Percentiles rank a stretch among this genome's conserved stretches.
These are phyloP conservation scores for Dothidotthia symphoricarpi DNA, from an alignment of 2,329 filamentous ascomycete genomes.

Conservation along the genomic window DNA sequence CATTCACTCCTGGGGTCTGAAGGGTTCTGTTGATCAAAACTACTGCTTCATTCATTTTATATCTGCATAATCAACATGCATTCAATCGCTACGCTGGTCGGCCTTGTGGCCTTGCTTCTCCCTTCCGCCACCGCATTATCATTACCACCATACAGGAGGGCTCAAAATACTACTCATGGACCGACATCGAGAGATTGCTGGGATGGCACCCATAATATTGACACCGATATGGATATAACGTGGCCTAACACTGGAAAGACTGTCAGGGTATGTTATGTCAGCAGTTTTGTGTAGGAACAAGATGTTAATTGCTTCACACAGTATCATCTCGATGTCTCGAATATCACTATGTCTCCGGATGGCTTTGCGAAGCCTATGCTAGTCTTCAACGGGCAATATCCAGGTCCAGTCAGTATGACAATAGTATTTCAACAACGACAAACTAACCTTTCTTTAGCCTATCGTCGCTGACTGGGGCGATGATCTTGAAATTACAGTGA, in stretches of 20 bases:
- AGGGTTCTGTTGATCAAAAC: too few relatives aligned
- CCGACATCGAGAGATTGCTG: conserved; percentile 25
- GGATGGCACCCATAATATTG: conserved; percentile 39
- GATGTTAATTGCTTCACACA: conserved; percentile 21
- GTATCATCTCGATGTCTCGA: conserved; percentile 48
- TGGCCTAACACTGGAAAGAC: conserved; percentile 45
- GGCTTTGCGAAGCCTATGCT: conserved; percentile 44
- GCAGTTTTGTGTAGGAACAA: neutral
- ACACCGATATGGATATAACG: conserved; percentile 46
- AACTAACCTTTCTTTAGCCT: conserved; percentile 35
- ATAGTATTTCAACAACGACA: neutral
- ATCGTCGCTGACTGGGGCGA: conserved; percentile 47
- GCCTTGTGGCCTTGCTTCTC: too few relatives aligned
- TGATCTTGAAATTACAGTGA: conserved; percentile 41
- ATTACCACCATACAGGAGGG: too few relatives aligned
- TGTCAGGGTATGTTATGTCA: conserved; percentile 22
- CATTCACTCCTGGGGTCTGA: too few relatives aligned
- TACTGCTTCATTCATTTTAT: too few relatives aligned
- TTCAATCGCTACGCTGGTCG: too few relatives aligned
- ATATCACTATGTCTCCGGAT: conserved; percentile 48
- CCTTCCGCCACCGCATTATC: too few relatives aligned
- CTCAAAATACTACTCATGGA: conserved; percentile 8
- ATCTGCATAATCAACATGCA: too few relatives aligned
- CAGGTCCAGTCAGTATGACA: conserved; percentile 45
- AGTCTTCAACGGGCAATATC: conserved; percentile 49